phyloP scores from a whole-genome alignment of 2,329 filamentous ascomycete species.

The Scolecobasidium constrictum region DNA sequence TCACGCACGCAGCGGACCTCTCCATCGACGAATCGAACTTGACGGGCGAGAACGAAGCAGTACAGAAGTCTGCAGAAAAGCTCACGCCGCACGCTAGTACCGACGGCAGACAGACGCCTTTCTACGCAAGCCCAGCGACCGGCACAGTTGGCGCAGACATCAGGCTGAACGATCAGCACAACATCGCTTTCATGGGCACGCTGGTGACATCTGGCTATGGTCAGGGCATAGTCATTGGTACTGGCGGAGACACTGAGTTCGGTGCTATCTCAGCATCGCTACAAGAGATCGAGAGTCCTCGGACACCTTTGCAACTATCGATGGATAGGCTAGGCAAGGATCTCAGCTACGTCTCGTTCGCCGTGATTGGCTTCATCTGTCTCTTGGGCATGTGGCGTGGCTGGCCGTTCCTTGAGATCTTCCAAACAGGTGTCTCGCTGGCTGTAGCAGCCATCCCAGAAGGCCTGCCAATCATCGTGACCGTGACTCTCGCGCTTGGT shows the following conservation, averaged over 20 bases:
- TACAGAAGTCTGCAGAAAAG: constrained; percentile 62
- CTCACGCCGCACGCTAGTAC: constrained; percentile 22
- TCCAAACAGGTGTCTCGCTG: constrained; percentile 92
- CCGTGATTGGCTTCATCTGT: constrained; percentile 87
- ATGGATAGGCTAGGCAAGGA: constrained; percentile 98
- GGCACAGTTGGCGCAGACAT: constrained; percentile 54
- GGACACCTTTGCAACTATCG: constrained; percentile 84
- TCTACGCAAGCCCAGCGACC: constrained; percentile 47
- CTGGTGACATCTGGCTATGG: constrained; percentile 90
- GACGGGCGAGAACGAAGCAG: constrained; percentile 92
- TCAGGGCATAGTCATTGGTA: constrained; percentile 94
- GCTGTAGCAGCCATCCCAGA: constrained; percentile 95
- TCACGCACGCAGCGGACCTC: constrained; percentile 79
- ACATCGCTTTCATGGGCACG: constrained; percentile 98
- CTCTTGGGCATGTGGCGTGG: constrained; percentile 83
- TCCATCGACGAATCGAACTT: constrained; percentile 95
- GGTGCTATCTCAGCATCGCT: constrained; percentile 91
- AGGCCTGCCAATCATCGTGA: constrained; percentile 95
- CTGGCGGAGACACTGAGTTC: constrained; percentile 87
- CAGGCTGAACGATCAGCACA: constrained; percentile 63
- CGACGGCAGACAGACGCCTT: constrained; percentile 27
- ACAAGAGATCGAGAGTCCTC: constrained; percentile 87
- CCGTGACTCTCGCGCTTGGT: constrained; percentile 86
- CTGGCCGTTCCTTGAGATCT: constrained; percentile 83
- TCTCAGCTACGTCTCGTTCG: constrained; percentile 92